Evolutionary conservation across 2,329 filamentous ascomycete species (phyloP).

Genomic region (Acarospora socialis): DNA sequence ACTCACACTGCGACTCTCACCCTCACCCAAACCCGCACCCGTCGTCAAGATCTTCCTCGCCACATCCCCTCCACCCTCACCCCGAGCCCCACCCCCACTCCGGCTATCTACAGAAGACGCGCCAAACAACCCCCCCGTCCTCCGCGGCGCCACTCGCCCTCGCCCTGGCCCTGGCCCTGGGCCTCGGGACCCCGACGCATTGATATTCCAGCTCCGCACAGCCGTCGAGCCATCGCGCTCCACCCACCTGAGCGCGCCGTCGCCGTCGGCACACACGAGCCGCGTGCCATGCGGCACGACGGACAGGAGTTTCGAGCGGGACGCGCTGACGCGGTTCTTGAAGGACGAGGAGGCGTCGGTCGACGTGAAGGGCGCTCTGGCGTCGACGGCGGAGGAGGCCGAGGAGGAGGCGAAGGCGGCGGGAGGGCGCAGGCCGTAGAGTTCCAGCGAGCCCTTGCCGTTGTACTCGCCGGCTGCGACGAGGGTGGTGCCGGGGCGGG

Average conservation of each 20-base stretch:
- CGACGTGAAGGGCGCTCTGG: conserved; percentile 11
- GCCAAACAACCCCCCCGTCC: conserved; percentile 19
- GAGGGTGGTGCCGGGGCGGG: conserved; percentile 46
- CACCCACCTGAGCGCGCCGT: conserved; percentile 78
- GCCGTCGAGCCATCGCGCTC: conserved; percentile 60
- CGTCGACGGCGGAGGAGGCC: conserved; percentile 17
- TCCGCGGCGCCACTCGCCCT: conserved; percentile 37
- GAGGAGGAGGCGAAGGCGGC: conserved; percentile 19
- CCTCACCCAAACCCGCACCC: conserved; percentile 25
- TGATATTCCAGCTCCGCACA: conserved; percentile 44
- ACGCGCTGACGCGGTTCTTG: conserved; percentile 73
- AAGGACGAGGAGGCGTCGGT: conserved; percentile 31
- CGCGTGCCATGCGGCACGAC: conserved; percentile 69
- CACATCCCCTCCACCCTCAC: conserved; percentile 47
- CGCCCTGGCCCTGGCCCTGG: conserved; percentile 68
- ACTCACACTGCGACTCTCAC: conserved; percentile 19
- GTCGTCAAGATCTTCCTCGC: conserved; percentile 66
- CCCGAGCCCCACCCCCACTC: no score
- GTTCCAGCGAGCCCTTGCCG: conserved; percentile 73
- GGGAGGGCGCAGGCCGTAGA: conserved; percentile 51
- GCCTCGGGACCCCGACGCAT: conserved; percentile 40
- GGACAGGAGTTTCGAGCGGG: conserved; percentile 65
- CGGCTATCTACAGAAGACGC: no score
- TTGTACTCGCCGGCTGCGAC: conserved; percentile 84
- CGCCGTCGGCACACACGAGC: conserved; percentile 70